Base-by-base conservation (phyloP, 805 yeast species). In the Kuraishia ogatae region DNA sequence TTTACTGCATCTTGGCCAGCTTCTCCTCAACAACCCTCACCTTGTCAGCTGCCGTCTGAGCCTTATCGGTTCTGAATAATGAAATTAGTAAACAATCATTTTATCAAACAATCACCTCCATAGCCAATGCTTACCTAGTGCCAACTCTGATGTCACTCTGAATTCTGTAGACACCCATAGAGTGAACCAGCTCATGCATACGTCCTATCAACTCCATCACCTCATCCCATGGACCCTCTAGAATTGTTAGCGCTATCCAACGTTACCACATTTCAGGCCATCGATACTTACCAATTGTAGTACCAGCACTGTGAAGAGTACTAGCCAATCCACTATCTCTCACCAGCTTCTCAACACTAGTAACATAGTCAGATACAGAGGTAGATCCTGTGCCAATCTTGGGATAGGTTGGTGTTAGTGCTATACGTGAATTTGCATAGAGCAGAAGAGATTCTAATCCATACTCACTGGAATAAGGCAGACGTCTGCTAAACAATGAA, bases 71-170 rank as follows among this genome's bases (percentile, higher is more conserved):
- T 71, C 96, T 69, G 17, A 78, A 72, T 13, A 50, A 48, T 8
- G 49, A 22, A 26, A 28, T 26, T 55, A 48, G 52, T 48, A 39
- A 23, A 17, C 35, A 24, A 19, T 48, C 39, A 17, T n/a, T 8
- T 1, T 22, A 15, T 47, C 50, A 53, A 23, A 26, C 17, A 5
- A 7, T 21, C 7, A 22, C 8, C 13, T 26, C 10, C 29, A 10
- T 26, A 26, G 29, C 10, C 29, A 23, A 7, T 68, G 58, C 80
- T 19, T 52, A 65, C 68, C 68, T 82, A 2, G 96, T 87, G 7
- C 97, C 97, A 43, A 89, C 84, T 65, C 97, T 75, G 55, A 90
- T 87, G 61, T 90, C 96, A 58, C 89, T 83, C 66, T 91, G 97
- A 53, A 90, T 83, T 66, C 97, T 77, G 11, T 85, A 77, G 13